Evolutionary conservation across 768 basidiomycete genomes (phyloP).

Genomic region (Xerocomellus amylosporus): DNA sequence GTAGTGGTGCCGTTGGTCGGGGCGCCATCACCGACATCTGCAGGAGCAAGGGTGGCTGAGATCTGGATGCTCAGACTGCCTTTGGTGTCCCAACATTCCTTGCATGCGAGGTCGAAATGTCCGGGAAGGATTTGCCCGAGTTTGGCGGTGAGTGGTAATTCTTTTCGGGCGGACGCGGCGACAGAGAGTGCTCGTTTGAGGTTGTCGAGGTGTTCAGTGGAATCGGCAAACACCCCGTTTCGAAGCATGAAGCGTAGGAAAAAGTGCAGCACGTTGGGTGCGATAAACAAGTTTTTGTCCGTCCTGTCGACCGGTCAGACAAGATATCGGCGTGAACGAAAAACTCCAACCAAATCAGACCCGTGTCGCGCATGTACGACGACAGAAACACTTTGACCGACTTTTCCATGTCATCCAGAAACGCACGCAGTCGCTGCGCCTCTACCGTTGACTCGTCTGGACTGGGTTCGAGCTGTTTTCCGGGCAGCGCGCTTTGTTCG

Average conservation of each 20-base stretch:
- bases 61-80: slow-evolving; percentile 30
- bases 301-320: slow-evolving; percentile 34
- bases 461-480: slow-evolving; percentile 28
- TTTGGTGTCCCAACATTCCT: slow-evolving; percentile 47
- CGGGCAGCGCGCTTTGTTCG: slow-evolving; percentile 28
- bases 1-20: not conserved
- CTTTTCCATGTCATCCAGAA: slow-evolving; percentile 61
- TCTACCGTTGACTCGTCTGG: slow-evolving; percentile 11
- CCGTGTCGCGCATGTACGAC: slow-evolving; percentile 61
- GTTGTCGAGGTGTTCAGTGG: slow-evolving; percentile 15
- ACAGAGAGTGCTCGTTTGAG: slow-evolving; percentile 47
- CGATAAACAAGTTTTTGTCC: slow-evolving; percentile 39
- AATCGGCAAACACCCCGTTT: slow-evolving; percentile 40
- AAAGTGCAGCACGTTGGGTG: slow-evolving; percentile 44
- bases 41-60: slow-evolving; percentile 1
- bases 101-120: slow-evolving; percentile 48
- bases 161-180: slow-evolving; percentile 35
- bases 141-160: slow-evolving; percentile 42
- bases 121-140: slow-evolving; percentile 40
- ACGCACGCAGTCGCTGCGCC: slow-evolving; percentile 38
- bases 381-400: slow-evolving; percentile 65
- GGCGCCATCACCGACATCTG: not conserved
- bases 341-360: slow-evolving; percentile 55
- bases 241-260: slow-evolving; percentile 46
- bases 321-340: not conserved